Conservation (phyloP, 305 asterid genomes). For the Withania somnifera region DNA sequence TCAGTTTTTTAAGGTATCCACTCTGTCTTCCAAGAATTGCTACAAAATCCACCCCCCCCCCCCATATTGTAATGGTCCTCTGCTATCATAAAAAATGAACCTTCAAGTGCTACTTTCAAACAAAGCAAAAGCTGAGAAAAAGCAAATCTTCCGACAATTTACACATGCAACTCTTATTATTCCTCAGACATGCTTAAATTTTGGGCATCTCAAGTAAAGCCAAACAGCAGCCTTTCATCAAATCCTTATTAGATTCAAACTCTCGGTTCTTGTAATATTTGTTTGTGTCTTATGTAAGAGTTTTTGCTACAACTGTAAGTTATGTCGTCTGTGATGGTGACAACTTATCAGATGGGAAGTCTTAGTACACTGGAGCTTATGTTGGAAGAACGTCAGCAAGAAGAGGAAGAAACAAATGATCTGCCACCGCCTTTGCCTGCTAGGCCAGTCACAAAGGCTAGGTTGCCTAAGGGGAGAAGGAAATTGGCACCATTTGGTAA, state of each 20-base stretch:
- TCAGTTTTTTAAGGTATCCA: neutral
- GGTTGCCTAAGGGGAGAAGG: slow-evolving; percentile 44
- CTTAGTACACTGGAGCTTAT: slow-evolving; percentile 69
- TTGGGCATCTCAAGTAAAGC: slow-evolving; percentile 25
- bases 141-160: slow-evolving; percentile 24
- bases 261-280: neutral
- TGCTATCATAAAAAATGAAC: neutral
- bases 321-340: slow-evolving; percentile 12
- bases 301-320: neutral
- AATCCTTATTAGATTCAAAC: neutral
- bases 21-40: neutral
- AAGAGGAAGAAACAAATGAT: slow-evolving; percentile 28
- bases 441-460: slow-evolving; percentile 49
- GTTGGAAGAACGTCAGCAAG: slow-evolving; percentile 50
- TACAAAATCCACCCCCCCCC: neutral
- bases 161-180: slow-evolving; percentile 19
- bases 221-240: slow-evolving; percentile 13
- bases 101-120: slow-evolving; percentile 13
- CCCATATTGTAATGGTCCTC: neutral
- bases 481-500: slow-evolving; percentile 11
- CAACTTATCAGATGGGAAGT: slow-evolving; percentile 24
- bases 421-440: slow-evolving; percentile 53
- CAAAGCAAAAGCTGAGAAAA: slow-evolving; percentile 30
- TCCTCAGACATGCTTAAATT: neutral
- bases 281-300: neutral